Conservation (phyloP, 2,329 filamentous ascomycete genomes). For the Dichotomopilus funicola region DNA sequence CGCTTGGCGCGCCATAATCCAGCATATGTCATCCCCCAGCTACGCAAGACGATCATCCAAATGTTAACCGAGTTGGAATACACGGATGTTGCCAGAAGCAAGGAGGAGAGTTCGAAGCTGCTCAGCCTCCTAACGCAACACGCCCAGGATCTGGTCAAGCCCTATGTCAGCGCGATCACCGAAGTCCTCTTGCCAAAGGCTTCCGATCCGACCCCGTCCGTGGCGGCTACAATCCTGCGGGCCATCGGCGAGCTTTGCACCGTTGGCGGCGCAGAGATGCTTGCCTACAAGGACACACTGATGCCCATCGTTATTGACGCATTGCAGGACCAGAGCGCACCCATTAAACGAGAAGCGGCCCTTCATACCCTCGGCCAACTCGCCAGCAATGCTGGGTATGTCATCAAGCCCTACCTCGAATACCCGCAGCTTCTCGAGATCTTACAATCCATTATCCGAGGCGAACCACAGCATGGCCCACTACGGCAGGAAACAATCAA, state of each 20-base stretch:
- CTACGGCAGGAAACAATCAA: constrained; percentile 93
- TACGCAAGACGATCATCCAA: constrained; percentile 92
- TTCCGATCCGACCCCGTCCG: constrained; percentile 73
- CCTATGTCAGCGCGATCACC: constrained; percentile 95
- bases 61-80: constrained; percentile 95
- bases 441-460: constrained; percentile 87
- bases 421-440: constrained; percentile 92
- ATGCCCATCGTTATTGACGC: constrained; percentile 96
- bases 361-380: constrained; percentile 85
- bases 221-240: constrained; percentile 90
- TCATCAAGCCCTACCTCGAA: constrained; percentile 91
- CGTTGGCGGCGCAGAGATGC: constrained; percentile 91
- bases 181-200: constrained; percentile 91
- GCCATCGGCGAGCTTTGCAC: constrained; percentile 91
- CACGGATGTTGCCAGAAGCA: constrained; percentile 86
- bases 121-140: constrained; percentile 90
- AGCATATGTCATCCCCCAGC: constrained; percentile 91
- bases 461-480: constrained; percentile 74
- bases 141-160: constrained; percentile 86
- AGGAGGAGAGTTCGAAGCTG: constrained; percentile 91
- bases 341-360: constrained; percentile 83
- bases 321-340: constrained; percentile 87
- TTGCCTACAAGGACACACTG: constrained; percentile 79
- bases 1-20: constrained; percentile 87
- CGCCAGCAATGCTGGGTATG: constrained; percentile 93